phyloP scores from a whole-genome alignment of 1,284 basidiomycete species.

The Naganishia cerealis region DNA sequence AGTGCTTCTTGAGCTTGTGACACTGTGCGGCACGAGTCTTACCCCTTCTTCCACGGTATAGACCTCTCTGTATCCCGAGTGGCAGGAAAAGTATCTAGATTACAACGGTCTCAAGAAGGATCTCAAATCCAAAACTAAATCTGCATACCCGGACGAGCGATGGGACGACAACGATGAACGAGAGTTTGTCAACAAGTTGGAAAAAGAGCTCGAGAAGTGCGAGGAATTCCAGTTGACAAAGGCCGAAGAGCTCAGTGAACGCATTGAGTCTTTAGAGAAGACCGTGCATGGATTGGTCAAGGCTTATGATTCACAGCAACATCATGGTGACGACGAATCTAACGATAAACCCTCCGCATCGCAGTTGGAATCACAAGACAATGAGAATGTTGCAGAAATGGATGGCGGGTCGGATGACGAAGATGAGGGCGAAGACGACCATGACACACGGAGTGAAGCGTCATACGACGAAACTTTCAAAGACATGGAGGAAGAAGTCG shows the following conservation, averaged over 20 bases:
- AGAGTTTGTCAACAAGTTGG: conserved; percentile 75
- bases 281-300: conserved; percentile 74
- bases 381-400: conserved; percentile 60
- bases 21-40: conserved; percentile 3
- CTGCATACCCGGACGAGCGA: conserved; percentile 38
- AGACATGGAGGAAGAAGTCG: conserved; percentile 89
- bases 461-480: conserved; percentile 85
- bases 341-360: conserved; percentile 54
- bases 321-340: conserved; percentile 48
- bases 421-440: conserved; percentile 61
- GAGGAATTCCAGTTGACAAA: conserved; percentile 92
- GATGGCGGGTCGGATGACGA: conserved; percentile 68
- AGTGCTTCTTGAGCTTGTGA: conserved; percentile 10
- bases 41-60: conserved; percentile 46
- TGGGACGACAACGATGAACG: conserved; percentile 80
- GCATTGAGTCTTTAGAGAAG: conserved; percentile 77
- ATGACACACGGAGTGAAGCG: conserved; percentile 62
- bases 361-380: conserved; percentile 56
- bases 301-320: conserved; percentile 56
- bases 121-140: conserved; percentile 62
- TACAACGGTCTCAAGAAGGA: conserved; percentile 86
- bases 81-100: conserved; percentile 85
- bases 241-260: conserved; percentile 76
- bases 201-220: conserved; percentile 89
- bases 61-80: conserved; percentile 83